A percentile compares a stretch with the other conserved stretches of the same genome.
Evolutionary conservation across 257 asterid genomes (phyloP).

Genomic region (Scutellaria galericulata): DNA sequence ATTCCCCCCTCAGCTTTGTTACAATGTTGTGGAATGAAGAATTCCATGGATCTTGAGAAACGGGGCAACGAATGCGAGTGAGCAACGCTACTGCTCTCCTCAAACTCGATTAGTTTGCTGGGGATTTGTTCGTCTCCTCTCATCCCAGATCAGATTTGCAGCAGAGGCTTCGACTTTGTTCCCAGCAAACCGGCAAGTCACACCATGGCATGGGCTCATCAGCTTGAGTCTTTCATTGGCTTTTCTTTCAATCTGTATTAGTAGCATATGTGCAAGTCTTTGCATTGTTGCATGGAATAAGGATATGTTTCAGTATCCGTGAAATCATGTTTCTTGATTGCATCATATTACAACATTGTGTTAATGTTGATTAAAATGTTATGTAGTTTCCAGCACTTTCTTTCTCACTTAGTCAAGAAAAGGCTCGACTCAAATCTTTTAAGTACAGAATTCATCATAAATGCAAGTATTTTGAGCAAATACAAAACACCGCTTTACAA

Average conservation of each 20-base stretch:
- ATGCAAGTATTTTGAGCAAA: background rate
- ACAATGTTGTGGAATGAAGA: conserved; percentile 45
- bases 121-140: conserved; percentile 27
- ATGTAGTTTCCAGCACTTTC: background rate
- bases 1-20: conserved; percentile 35
- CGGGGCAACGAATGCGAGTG: background rate
- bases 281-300: conserved; percentile 13
- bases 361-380: too few relatives aligned
- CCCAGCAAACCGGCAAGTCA: conserved; percentile 69
- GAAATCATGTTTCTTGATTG: too few relatives aligned
- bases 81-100: conserved; percentile 29
- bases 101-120: conserved; percentile 35
- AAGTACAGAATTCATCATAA: background rate
- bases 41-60: conserved; percentile 40
- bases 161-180: conserved; percentile 29
- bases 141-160: background rate
- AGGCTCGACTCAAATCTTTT: conserved; percentile 1
- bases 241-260: conserved; percentile 27
- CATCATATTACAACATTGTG: too few relatives aligned
- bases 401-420: background rate
- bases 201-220: conserved; percentile 64
- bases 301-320: too few relatives aligned
- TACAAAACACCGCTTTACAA: conserved; percentile 10
- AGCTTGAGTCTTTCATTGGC: conserved; percentile 54
- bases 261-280: background rate